Conservation (phyloP, 306 rosid species). For the Alnus glutinosa region DNA sequence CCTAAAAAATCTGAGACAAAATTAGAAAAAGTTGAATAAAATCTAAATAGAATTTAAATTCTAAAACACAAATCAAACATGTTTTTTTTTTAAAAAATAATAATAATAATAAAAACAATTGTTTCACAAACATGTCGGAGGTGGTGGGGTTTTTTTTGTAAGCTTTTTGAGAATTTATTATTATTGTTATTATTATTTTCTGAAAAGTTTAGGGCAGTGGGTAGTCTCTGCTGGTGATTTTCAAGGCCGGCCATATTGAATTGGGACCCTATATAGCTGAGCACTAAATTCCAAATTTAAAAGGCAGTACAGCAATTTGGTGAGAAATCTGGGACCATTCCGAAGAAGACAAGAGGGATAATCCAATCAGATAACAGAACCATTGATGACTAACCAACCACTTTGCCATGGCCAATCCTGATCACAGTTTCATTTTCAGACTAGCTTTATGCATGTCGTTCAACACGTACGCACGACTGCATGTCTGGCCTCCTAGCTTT, state of each 20-base stretch:
- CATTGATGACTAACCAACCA: slow-evolving; percentile 14
- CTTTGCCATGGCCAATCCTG: background rate
- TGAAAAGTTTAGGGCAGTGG: too few species aligned
- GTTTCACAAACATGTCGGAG: too few species aligned
- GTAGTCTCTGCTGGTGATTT: too few species aligned
- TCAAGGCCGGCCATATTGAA: background rate
- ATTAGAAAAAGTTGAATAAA: too few species aligned
- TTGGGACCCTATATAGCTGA: background rate
- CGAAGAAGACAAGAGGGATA: background rate
- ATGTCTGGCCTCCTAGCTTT: background rate
- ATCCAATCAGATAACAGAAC: background rate
- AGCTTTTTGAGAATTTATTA: too few species aligned
- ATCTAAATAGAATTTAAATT: too few species aligned
- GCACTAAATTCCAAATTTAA: background rate
- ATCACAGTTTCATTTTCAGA: background rate
- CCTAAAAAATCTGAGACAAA: too few species aligned
- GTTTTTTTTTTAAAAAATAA: too few species aligned
- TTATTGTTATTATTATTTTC: too few species aligned
- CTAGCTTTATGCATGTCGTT: background rate
- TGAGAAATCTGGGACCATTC: background rate
- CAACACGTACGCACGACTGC: background rate
- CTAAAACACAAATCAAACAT: too few species aligned
- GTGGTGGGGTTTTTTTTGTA: too few species aligned
- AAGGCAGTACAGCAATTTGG: background rate
- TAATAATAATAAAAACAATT: too few species aligned